Evolutionary conservation across 805 yeast species (phyloP).

Genomic region (Pichia exigua): DNA sequence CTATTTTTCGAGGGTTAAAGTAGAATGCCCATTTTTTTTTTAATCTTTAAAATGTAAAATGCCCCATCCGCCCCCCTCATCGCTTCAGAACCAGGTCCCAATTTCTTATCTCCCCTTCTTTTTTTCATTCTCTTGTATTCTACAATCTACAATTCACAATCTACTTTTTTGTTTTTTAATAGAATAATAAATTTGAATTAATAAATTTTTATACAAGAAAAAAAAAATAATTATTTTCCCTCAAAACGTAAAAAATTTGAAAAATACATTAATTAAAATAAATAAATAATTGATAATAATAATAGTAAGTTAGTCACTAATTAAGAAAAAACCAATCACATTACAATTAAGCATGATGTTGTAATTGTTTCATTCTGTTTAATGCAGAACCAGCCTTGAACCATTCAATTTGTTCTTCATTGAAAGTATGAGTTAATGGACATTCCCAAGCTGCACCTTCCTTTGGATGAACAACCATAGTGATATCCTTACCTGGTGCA

Average conservation of each 20-base stretch:
- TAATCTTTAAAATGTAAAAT: no score
- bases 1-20: no score
- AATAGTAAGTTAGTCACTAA: no score
- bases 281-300: conserved; percentile 5
- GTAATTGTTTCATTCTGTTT: conserved; percentile 60
- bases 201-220: neutral
- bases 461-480: conserved; percentile 64
- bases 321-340: neutral
- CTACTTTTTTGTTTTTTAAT: neutral
- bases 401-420: conserved; percentile 96
- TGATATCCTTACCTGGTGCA: conserved; percentile 89
- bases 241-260: neutral
- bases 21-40: no score
- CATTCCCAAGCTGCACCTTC: conserved; percentile 83
- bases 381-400: conserved; percentile 98
- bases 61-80: no score
- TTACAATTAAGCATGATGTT: conserved; percentile 5
- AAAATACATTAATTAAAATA: neutral
- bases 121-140: no score
- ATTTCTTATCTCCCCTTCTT: no score
- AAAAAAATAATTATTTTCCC: neutral
- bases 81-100: no score
- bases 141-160: no score
- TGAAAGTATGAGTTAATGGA: conserved; percentile 93
- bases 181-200: neutral